Evolutionary conservation across 441 rosid genomes (phyloP).

Genomic region (Croton setiger): DNA sequence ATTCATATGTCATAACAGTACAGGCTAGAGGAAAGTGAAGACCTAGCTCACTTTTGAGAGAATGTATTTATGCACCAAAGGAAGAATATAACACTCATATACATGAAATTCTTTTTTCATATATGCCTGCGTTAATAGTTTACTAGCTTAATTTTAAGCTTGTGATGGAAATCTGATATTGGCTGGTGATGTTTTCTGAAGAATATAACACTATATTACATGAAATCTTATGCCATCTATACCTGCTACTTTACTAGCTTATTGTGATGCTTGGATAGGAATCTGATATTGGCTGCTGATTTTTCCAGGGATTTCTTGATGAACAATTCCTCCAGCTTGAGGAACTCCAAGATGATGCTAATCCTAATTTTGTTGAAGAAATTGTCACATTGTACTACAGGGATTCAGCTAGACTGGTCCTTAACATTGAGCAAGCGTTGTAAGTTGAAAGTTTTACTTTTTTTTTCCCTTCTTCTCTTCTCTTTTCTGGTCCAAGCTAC

Average conservation of each 20-base stretch:
- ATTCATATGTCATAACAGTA: no score
- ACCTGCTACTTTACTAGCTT: background rate
- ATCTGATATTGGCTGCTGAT: constrained; percentile 2
- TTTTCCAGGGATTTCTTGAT: constrained; percentile 69
- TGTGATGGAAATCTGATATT: constrained; percentile 6
- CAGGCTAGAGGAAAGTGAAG: no score
- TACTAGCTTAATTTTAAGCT: background rate
- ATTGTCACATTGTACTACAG: constrained; percentile 74
- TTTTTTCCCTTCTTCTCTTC: background rate
- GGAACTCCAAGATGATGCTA: constrained; percentile 92
- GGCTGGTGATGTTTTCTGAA: constrained; percentile 6
- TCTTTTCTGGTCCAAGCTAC: background rate
- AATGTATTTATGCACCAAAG: background rate
- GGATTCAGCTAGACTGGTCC: constrained; percentile 70
- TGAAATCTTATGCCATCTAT: no score
- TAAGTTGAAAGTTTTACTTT: constrained; percentile 28
- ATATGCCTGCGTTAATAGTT: no score
- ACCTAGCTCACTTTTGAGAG: background rate
- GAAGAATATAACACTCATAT: background rate
- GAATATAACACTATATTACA: no score
- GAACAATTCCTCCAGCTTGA: constrained; percentile 86
- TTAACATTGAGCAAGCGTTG: constrained; percentile 68
- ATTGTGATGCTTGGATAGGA: background rate
- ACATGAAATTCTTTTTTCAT: background rate
- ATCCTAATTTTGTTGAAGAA: constrained; percentile 95